These are phyloP conservation scores for Turnera subulata DNA, from an alignment of 345 rosid genomes.

Conservation along the genomic window DNA sequence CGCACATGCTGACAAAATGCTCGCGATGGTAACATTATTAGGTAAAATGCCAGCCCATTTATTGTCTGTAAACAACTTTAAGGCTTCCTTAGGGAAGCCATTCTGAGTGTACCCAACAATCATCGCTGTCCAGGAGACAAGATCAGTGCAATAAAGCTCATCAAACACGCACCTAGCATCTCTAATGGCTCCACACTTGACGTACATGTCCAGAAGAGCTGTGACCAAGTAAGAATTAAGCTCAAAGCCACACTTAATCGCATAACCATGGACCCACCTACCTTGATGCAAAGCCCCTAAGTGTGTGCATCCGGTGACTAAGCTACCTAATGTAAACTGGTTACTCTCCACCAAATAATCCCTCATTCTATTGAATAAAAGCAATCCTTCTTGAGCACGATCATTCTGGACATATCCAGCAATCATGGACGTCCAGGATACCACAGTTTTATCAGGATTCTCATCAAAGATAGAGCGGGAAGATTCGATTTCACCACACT, in stretches of 20 bases:
- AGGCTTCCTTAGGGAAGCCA: conserved; percentile 14
- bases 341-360: conserved; percentile 21
- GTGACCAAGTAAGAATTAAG: conserved; percentile 32
- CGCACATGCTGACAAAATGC: conserved; percentile 25
- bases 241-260: conserved; percentile 30
- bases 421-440: conserved; percentile 58
- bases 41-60: conserved; percentile 14
- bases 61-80: conserved; percentile 17
- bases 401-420: conserved; percentile 42
- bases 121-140: conserved; percentile 28
- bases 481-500: conserved; percentile 33
- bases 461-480: conserved; percentile 53
- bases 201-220: conserved; percentile 28
- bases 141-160: conserved; percentile 20
- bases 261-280: conserved; percentile 36
- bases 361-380: conserved; percentile 43
- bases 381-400: conserved; percentile 31
- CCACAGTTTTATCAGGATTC: conserved; percentile 37
- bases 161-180: conserved; percentile 24
- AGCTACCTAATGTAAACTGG: conserved; percentile 33
- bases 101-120: conserved; percentile 20
- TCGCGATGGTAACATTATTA: conserved; percentile 17
- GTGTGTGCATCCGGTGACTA: conserved; percentile 44
- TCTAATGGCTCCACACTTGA: conserved; percentile 20
- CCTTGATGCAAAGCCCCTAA: conserved; percentile 43